Percentiles rank a stretch among this genome's conserved stretches.
Conservation (phyloP, 148 eudicot species). For the Vaccinium darrowii region DNA sequence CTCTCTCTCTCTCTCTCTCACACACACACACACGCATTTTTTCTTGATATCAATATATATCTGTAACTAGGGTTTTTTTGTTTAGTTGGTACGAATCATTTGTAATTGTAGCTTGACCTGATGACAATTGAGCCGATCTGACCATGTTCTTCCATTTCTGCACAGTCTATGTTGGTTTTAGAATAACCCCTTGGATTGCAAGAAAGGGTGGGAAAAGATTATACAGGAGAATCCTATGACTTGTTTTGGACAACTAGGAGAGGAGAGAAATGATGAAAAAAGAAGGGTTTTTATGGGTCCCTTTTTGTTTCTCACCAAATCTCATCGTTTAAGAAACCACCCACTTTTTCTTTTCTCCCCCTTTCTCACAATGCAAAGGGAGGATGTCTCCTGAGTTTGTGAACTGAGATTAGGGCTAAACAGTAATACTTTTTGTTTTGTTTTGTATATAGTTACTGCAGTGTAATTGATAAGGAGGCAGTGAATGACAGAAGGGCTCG, state of each 20-base stretch:
- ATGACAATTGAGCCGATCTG: slow-evolving; percentile 8
- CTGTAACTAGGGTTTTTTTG: neutral
- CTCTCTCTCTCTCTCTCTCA: neutral
- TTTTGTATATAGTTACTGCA: slow-evolving; percentile 1
- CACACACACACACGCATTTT: neutral
- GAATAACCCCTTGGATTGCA: neutral
- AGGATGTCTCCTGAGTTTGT: neutral
- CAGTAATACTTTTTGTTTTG: neutral
- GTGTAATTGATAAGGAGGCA: slow-evolving; percentile 26
- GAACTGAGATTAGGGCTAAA: neutral
- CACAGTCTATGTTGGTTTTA: neutral
- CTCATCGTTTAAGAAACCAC: neutral
- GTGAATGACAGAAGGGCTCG: slow-evolving; percentile 29
- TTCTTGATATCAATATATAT: neutral
- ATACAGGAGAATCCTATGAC: neutral
- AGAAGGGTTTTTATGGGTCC: neutral
- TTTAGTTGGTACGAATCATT: neutral
- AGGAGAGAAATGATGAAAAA: neutral
- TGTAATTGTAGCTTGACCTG: neutral
- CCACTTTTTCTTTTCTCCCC: neutral
- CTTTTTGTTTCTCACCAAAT: neutral
- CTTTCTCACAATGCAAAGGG: neutral
- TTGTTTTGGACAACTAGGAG: neutral
- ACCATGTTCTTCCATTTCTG: neutral
- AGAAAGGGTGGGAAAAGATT: neutral